These are phyloP conservation scores for Eucalyptus coolabah DNA, from an alignment of 345 rosid genomes.

Conservation along the genomic window DNA sequence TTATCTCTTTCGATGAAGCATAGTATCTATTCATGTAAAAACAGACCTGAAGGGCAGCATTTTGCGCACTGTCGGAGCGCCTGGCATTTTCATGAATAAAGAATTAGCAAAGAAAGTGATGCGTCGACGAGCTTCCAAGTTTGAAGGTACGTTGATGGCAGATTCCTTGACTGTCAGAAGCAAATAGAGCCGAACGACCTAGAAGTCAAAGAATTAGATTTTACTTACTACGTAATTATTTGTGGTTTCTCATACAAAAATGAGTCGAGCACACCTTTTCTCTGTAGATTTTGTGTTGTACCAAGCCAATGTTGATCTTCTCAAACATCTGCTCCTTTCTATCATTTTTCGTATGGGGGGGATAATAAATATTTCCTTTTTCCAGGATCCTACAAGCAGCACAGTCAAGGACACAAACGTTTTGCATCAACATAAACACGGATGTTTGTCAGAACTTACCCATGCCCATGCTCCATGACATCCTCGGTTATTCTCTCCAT, in stretches of 20 bases:
- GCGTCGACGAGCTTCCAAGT: slow-evolving; percentile 96
- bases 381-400: slow-evolving; percentile 40
- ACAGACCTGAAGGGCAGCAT: slow-evolving; percentile 83
- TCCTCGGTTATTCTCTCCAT: slow-evolving; percentile 79
- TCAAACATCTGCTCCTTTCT: slow-evolving; percentile 69
- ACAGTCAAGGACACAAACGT: slow-evolving; percentile 1
- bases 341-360: slow-evolving; percentile 1
- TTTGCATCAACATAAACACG: neutral
- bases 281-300: slow-evolving; percentile 17
- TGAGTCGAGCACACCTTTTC: slow-evolving; percentile 52
- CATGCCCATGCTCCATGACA: slow-evolving; percentile 55
- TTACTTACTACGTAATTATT: neutral
- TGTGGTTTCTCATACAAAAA: neutral
- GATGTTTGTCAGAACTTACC: slow-evolving; percentile 40
- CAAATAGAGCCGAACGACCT: slow-evolving; percentile 71
- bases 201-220: neutral
- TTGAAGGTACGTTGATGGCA: slow-evolving; percentile 86
- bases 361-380: slow-evolving; percentile 13
- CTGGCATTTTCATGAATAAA: slow-evolving; percentile 88
- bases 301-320: slow-evolving; percentile 28
- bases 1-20: neutral
- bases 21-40: neutral
- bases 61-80: slow-evolving; percentile 76
- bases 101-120: slow-evolving; percentile 98
- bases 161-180: slow-evolving; percentile 95